phyloP scores from a whole-genome alignment of 495 filamentous ascomycete species.

The Hypoxylon fuscum region DNA sequence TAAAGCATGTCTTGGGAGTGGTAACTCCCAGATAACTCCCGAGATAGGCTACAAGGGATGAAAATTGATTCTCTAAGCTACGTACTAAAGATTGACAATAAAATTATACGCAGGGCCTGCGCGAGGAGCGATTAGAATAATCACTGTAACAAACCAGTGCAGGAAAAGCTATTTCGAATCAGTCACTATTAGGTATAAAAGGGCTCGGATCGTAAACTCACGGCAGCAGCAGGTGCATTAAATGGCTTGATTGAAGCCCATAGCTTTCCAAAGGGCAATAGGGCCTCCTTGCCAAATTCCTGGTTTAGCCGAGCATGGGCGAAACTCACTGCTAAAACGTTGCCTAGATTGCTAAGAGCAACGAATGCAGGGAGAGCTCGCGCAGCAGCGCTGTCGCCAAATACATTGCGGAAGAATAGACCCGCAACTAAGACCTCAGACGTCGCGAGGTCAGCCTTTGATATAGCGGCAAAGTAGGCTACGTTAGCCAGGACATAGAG shows the following conservation, averaged over 20 bases:
- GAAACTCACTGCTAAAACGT: constrained; percentile 75
- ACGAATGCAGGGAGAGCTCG: constrained; percentile 74
- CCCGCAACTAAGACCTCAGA: constrained; percentile 70
- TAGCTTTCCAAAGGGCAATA: constrained; percentile 67
- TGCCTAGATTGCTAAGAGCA: constrained; percentile 75
- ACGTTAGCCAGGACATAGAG: constrained; percentile 77
- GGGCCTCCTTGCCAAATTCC: constrained; percentile 72
- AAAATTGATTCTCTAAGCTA: too few species aligned
- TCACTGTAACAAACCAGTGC: constrained; percentile 57
- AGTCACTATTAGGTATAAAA: neutral
- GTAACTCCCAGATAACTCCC: too few species aligned
- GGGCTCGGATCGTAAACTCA: constrained; percentile 32
- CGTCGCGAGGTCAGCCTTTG: constrained; percentile 67
- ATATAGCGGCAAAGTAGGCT: constrained; percentile 75
- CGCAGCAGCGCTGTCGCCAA: constrained; percentile 64
- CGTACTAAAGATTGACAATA: constrained; percentile 49
- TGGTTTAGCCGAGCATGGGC: constrained; percentile 72
- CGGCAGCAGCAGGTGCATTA: constrained; percentile 59
- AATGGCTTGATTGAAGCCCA: constrained; percentile 73
- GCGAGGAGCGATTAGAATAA: constrained; percentile 57
- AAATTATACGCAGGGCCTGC: constrained; percentile 53
- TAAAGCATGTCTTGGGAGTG: too few species aligned
- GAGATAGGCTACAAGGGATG: too few species aligned
- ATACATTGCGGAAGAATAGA: constrained; percentile 72
- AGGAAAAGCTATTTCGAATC: constrained; percentile 49